Evolutionary conservation across 2,329 filamentous ascomycete species (phyloP), one percentile per base, ranked within the genome.

Genomic region (Mycosphaerella sp.): DNA sequence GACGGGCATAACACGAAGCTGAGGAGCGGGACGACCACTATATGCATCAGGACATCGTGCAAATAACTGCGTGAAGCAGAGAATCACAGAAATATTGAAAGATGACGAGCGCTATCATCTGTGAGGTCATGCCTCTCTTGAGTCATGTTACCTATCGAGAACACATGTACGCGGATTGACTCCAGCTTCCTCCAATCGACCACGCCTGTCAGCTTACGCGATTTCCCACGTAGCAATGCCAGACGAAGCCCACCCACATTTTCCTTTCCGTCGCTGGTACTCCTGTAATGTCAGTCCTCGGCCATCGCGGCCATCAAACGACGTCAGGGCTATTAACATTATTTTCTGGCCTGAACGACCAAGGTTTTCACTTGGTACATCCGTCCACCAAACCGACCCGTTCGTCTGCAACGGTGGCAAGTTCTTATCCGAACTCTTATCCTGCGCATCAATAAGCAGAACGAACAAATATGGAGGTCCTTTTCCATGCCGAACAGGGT

Each of bases 351-450:
- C 87, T 0, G 82, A 79, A 0, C 74, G 74, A 1, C 88, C 88
- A 16, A 94, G 71, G 51, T 84, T 78, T 28, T 73, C 69, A 1
- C 81, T 73, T 3, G 67, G 63, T 3, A 96, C 78, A 68, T 96
- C 91, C 1, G 82, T 70, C 82, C 87, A 95, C 80, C 86, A 94
- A 70, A 84, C 85, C 12, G 86, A 87, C 53, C 91, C 86, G n/a
- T 80, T 85, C 9, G 71, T 62, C 66, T 87, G 79, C 49, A 95
- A 80, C 0, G 86, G 80, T 1, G 91, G 70, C 49, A 80, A 76
- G 39, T 89, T 81, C 8, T 85, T 79, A 44, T 84, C 80, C 6
- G 41, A 42, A 35, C 52, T 54, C 14, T 57, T 42, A 59, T 89
- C 82, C 3, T 77, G 60, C 0, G 82, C 85, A 21, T 83, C 75